Evolutionary conservation across 2,329 filamentous ascomycete species (phyloP).

Genomic region (Neoarthrinium moseri): DNA sequence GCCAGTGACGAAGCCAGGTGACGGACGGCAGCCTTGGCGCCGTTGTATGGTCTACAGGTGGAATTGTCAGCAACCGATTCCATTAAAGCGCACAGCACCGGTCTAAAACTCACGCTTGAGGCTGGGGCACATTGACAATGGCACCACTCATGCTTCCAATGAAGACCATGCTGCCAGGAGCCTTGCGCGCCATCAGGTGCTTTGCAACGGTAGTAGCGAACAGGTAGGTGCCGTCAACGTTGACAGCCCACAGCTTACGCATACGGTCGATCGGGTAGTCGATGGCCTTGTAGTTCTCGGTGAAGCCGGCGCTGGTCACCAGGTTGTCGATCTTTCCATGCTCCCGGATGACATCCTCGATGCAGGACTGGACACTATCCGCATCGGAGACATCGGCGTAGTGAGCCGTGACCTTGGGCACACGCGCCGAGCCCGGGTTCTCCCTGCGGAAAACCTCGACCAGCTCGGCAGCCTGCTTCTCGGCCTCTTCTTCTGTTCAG

Average conservation of each 20-base stretch:
- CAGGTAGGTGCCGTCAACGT: conserved; percentile 88
- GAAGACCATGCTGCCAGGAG: conserved; percentile 83
- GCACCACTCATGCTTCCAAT: conserved; percentile 93
- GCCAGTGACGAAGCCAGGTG: conserved; percentile 85
- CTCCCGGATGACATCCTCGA: conserved; percentile 65
- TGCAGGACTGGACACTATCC: conserved; percentile 71
- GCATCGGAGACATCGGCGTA: conserved; percentile 83
- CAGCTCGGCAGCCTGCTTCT: conserved; percentile 71
- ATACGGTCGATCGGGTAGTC: conserved; percentile 88
- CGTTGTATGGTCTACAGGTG: conserved; percentile 72
- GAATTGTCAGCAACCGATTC: conserved; percentile 1
- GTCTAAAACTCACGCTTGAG: conserved; percentile 63
- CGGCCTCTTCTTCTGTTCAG: conserved; percentile 73
- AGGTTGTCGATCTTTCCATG: conserved; percentile 88
- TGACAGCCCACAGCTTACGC: conserved; percentile 91
- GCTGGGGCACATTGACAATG: conserved; percentile 94
- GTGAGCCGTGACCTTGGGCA: conserved; percentile 85
- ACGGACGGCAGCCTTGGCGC: conserved; percentile 86
- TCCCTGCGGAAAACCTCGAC: conserved; percentile 75
- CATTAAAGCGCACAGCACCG: neutral
- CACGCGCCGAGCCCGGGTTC: conserved; percentile 70
- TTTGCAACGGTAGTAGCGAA: conserved; percentile 83
- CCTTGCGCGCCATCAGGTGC: conserved; percentile 81
- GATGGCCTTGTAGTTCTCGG: conserved; percentile 91
- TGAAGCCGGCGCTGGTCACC: conserved; percentile 95